Evolutionary conservation across 352 stramenopile species (phyloP), one percentile per base, ranked within the genome.

Genomic region (Pythium insidiosum): DNA sequence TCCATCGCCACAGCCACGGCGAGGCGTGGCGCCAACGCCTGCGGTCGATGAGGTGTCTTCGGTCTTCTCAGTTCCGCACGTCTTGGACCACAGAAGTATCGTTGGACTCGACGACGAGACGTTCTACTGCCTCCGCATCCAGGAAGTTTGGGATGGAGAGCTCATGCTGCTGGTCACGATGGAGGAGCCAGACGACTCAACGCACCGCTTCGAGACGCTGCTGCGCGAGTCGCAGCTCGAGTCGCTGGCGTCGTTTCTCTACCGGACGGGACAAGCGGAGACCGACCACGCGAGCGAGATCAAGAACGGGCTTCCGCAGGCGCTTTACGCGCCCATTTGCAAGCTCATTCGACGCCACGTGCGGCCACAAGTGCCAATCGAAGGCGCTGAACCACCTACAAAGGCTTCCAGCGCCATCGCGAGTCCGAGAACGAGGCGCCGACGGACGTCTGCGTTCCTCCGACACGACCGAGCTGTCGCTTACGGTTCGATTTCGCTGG

Each of bases 111-210:
- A n/a, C n/a, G 58, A 38, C 19, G 56, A 63, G 0, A 47, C 64
- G 0, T 85, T 81, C 47, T 85, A 79, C 38, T 83, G 69, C 21
- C 44, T 82, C 33, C 65, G 63, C 4, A 63, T 83, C 34, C 65
- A 77, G 49, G 73, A 85, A 40, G 22, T 81, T 1, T 85, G 69
- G 69, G 69, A 85, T 35, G 69, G 61, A 10, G 73, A 86, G n/a
- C 49, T 84, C 19, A 61, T 74, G 44, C 57, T 86, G 1, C 61
- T 68, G 18, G 55, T 85, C 22, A 62, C 50, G 0, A 77, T 82
- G 61, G 70, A 82, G 38, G 66, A 84, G 35, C 66, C 70, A 0
- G 70, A 84, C 20, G 49, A 55, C 24, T 54, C 56, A 0, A 60
- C 62, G 9, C 42, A 56, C 0, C 52, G 63, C n/a, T 72, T 66